Conservation (phyloP, 148 eudicot species). For the Rhododendron ovatum region DNA sequence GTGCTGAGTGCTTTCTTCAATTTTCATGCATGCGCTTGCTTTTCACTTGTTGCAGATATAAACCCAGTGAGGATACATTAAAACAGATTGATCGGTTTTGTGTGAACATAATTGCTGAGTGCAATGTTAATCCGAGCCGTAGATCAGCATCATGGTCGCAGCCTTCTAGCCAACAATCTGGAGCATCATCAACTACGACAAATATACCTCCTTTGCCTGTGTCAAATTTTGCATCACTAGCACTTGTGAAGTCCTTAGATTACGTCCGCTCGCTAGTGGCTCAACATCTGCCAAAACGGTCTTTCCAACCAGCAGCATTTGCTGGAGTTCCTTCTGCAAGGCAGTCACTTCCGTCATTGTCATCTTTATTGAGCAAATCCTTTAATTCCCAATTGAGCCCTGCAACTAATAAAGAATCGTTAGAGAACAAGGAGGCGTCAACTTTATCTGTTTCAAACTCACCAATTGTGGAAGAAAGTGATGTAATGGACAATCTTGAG, state of each 20-base stretch:
- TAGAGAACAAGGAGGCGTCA: constrained; percentile 62
- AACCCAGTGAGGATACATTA: constrained; percentile 92
- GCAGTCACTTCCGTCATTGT: constrained; percentile 86
- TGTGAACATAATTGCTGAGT: constrained; percentile 75
- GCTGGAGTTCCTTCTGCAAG: constrained; percentile 77
- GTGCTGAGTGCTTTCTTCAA: neutral
- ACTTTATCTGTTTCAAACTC: constrained; percentile 55
- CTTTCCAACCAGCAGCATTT: constrained; percentile 87
- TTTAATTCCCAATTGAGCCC: constrained; percentile 86
- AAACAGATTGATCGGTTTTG: constrained; percentile 90
- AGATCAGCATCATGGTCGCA: constrained; percentile 62
- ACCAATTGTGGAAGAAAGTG: constrained; percentile 57
- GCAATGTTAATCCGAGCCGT: constrained; percentile 64
- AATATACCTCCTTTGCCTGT: constrained; percentile 73
- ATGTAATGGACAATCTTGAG: constrained; percentile 55
- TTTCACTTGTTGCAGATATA: constrained; percentile 57
- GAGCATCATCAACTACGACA: constrained; percentile 33
- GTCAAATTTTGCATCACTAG: constrained; percentile 76
- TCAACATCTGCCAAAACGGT: constrained; percentile 76
- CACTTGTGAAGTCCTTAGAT: constrained; percentile 84
- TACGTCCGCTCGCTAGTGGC: constrained; percentile 94
- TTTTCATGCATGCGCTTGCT: constrained; percentile 5
- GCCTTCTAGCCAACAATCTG: constrained; percentile 58
- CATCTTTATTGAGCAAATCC: constrained; percentile 83
- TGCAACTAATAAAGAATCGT: constrained; percentile 55